Conservation (phyloP, 2,329 filamentous ascomycete genomes). For the Esteya vermicola region DNA sequence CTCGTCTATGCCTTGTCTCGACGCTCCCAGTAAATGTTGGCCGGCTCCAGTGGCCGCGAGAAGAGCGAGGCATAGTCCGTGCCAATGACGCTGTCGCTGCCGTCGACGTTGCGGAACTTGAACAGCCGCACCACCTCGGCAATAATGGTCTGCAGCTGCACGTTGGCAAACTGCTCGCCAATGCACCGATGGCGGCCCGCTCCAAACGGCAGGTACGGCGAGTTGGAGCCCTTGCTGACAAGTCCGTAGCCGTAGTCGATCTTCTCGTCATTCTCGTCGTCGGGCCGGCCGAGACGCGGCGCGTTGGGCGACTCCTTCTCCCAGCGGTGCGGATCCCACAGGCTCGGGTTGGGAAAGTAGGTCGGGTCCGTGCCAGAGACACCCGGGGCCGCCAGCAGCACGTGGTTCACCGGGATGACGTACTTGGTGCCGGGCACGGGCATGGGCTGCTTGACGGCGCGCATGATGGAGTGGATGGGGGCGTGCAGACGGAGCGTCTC, state of each 20-base stretch:
- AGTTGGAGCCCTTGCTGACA: conserved; percentile 78
- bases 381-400: conserved; percentile 72
- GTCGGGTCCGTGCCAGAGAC: conserved; percentile 57
- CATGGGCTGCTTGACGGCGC: conserved; percentile 81
- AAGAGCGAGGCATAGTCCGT: conserved; percentile 60
- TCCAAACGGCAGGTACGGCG: conserved; percentile 87
- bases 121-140: conserved; percentile 64
- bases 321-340: conserved; percentile 91
- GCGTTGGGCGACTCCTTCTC: conserved; percentile 47
- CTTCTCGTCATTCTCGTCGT: conserved; percentile 53
- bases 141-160: conserved; percentile 77
- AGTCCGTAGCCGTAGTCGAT: conserved; percentile 90
- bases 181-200: conserved; percentile 90
- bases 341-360: conserved; percentile 68
- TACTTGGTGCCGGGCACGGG: conserved; percentile 69
- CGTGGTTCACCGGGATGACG: conserved; percentile 66
- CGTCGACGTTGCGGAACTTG: conserved; percentile 64
- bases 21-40: conserved; percentile 62
- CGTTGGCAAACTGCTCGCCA: conserved; percentile 89
- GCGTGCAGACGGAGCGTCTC: conserved; percentile 85
- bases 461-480: conserved; percentile 90
- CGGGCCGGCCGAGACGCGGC: conserved; percentile 28
- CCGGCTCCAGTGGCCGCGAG: conserved; percentile 57
- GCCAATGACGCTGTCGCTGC: conserved; percentile 52
- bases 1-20: conserved; percentile 28